Percentiles rank a stretch among this genome's conserved stretches.
Evolutionary conservation across 2,329 filamentous ascomycete species (phyloP).

Genomic region (Fusarium nisikadoi): DNA sequence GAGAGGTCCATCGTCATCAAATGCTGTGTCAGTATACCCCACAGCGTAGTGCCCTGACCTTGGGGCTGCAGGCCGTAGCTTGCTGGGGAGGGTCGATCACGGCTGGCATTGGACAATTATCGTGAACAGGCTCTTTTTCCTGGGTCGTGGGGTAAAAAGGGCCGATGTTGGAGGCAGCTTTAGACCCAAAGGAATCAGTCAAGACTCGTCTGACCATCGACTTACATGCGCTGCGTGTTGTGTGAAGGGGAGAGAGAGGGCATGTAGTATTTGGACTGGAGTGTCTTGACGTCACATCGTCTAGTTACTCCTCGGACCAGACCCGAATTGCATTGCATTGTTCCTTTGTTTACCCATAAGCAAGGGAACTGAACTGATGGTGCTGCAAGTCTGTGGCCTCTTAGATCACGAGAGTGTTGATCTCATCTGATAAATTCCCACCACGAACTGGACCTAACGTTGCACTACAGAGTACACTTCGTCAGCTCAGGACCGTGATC

Average conservation of each 20-base stretch:
- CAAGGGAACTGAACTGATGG: background rate
- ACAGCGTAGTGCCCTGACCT: slow-evolving; percentile 7
- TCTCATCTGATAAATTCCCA: background rate
- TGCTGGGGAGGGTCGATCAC: slow-evolving; percentile 21
- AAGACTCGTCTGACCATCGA: slow-evolving; percentile 6
- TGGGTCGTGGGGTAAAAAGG: slow-evolving; percentile 39
- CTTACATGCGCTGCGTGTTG: background rate
- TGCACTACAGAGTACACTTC: slow-evolving; percentile 13
- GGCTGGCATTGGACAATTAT: slow-evolving; percentile 20
- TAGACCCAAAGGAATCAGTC: background rate
- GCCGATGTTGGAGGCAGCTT: slow-evolving; percentile 25
- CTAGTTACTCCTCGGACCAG: background rate
- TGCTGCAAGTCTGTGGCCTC: background rate
- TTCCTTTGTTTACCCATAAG: background rate
- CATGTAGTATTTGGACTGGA: background rate
- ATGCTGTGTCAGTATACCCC: slow-evolving; percentile 15
- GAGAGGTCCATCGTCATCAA: slow-evolving; percentile 20
- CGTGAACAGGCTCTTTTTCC: background rate
- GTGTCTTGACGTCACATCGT: slow-evolving; percentile 14
- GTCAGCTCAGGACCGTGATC: slow-evolving; percentile 26
- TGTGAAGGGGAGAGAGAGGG: background rate
- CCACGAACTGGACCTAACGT: background rate
- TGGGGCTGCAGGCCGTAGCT: background rate
- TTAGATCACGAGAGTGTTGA: background rate
- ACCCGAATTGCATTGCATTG: background rate